These are phyloP conservation scores for Chamaecrista fasciculata DNA, from an alignment of 306 rosid species.

Conservation along the genomic window DNA sequence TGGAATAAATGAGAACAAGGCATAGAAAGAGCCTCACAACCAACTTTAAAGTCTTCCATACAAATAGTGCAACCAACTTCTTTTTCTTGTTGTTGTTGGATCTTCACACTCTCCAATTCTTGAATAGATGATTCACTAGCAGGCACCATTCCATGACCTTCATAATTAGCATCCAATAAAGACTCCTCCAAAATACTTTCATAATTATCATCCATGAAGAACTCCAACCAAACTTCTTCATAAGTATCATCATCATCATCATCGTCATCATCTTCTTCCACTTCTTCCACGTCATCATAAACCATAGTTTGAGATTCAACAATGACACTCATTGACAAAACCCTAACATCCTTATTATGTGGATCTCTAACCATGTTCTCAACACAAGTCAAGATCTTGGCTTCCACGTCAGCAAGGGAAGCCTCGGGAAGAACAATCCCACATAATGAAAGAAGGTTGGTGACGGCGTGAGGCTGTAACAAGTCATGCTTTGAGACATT, in stretches of 20 bases:
- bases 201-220: not conserved
- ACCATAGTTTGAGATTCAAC: not conserved
- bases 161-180: not conserved
- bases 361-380: not conserved
- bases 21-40: not conserved
- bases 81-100: not conserved
- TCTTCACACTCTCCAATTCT: not conserved
- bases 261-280: not conserved
- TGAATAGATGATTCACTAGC: not conserved
- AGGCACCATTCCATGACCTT: not conserved
- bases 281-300: too few species aligned
- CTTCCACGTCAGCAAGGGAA: not conserved
- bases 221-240: too few species aligned
- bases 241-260: not conserved
- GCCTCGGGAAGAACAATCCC: not conserved
- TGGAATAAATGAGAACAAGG: conserved; percentile 21
- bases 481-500: not conserved
- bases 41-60: not conserved
- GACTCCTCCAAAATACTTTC: not conserved
- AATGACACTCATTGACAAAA: not conserved
- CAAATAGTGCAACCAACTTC: not conserved
- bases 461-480: not conserved
- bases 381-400: not conserved
- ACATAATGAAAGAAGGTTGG: not conserved
- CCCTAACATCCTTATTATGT: not conserved